Evolutionary conservation across 2,329 filamentous ascomycete species (phyloP), one percentile per base, ranked within the genome.

Genomic region (Sporothrix brunneoviolacea): DNA sequence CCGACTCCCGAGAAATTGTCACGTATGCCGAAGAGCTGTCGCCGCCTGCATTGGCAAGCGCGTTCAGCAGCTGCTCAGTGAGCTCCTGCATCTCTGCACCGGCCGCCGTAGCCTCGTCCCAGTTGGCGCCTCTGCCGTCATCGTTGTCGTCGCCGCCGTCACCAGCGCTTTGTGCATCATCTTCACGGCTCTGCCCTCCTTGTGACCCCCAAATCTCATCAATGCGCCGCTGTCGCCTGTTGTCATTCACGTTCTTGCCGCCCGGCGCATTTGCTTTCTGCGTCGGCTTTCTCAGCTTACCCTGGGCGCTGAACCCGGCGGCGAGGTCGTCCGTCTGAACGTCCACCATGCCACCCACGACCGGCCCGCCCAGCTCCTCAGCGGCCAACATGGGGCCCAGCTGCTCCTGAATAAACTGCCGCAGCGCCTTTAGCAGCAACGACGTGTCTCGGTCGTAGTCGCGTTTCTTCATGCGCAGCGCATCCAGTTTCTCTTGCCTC

Each of bases 311-410:
- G 63, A 84, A 84, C 2, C 79, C 80, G 8, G 74, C 76, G 5
- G 72, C 75, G 6, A 84, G 66, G 55, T 77, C 77, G 39, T 84
- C 76, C 8, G 76, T 59, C 71, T 82, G 68, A 19, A 86, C 61
- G 64, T 86, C 80, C 61, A 85, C 73, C 58, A 84, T 72, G 57
- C 88, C 84, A 4, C 89, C 87, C 1, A 91, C 87, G 10, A 90
- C 84, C 0, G 89, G 88, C 0, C 89, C 88, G 8, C 89, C 89
- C 1, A 91, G 74, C 61, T 90, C 86, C 68, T 94, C 89, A 1
- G 87, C 86, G 7, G 88, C 88, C 38, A 95, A 72, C 80, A 91
- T 86, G 3, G 78, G 68, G 1, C 86, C 85, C 1, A 95, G 74
- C 36, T 80, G 76, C 38, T 80, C 70, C 54, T 87, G 79, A 51